A percentile compares a stretch with the other conserved stretches of the same genome.
phyloP scores from a whole-genome alignment of 352 stramenopile species.

The Achlya hypogyna region DNA sequence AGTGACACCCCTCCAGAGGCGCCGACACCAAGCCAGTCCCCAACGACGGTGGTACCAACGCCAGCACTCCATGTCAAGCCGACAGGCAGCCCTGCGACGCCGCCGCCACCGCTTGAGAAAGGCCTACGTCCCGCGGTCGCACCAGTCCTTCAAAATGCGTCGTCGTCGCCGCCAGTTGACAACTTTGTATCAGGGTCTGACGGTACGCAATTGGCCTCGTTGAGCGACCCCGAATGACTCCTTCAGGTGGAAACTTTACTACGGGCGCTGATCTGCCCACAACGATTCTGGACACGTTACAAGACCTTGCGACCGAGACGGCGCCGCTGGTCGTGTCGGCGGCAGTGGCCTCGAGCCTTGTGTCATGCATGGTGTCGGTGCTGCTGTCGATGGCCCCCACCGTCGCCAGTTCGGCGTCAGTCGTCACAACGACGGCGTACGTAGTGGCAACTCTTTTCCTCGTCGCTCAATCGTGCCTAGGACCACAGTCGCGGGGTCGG shows the following conservation, averaged over 20 bases:
- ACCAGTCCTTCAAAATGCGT: no score
- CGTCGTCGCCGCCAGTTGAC: neutral
- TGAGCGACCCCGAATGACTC: no score
- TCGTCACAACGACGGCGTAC: slow-evolving; percentile 7
- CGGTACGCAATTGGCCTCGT: neutral
- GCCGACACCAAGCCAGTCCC: no score
- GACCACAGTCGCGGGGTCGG: slow-evolving; percentile 1
- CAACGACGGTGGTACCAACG: neutral
- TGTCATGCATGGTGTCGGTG: slow-evolving; percentile 25
- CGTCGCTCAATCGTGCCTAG: slow-evolving; percentile 11
- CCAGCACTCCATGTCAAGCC: neutral
- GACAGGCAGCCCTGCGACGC: neutral
- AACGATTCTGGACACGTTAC: neutral
- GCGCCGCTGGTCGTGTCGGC: neutral
- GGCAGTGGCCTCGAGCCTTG: neutral
- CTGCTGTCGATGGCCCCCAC: slow-evolving; percentile 24
- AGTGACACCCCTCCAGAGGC: no score
- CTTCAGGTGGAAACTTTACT: no score
- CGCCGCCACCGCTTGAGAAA: neutral
- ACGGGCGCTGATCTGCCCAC: neutral
- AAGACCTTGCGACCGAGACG: neutral
- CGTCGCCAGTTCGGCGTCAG: neutral
- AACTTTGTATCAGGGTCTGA: neutral
- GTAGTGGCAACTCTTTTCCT: slow-evolving; percentile 19
- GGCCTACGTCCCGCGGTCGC: neutral